Percentiles rank a stretch among this genome's conserved stretches.
These are phyloP conservation scores for Torulaspora microellipsoides DNA, from an alignment of 805 yeast species.

Conservation along the genomic window DNA sequence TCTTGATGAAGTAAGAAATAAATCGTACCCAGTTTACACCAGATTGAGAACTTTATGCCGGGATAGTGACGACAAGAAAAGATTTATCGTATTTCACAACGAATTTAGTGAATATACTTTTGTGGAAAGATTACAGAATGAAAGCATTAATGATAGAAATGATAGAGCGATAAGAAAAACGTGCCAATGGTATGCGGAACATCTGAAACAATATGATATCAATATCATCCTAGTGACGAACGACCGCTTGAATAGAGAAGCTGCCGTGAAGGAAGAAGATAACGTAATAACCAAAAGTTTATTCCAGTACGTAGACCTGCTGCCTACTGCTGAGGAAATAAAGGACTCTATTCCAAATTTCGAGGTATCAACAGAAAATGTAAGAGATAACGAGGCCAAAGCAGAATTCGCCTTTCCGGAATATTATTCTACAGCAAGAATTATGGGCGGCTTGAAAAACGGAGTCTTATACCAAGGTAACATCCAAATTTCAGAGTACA, in stretches of 20 bases:
- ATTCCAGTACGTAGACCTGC: slow-evolving; percentile 61
- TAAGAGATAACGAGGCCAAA: slow-evolving; percentile 23
- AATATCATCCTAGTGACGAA: slow-evolving; percentile 64
- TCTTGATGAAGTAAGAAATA: slow-evolving; percentile 84
- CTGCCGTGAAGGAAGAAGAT: slow-evolving; percentile 45
- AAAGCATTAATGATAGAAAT: slow-evolving; percentile 81
- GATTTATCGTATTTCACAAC: slow-evolving; percentile 89
- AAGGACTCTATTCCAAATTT: slow-evolving; percentile 71
- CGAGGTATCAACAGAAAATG: slow-evolving; percentile 31
- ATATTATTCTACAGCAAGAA: slow-evolving; percentile 72
- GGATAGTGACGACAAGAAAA: slow-evolving; percentile 50
- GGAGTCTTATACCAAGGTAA: slow-evolving; percentile 86
- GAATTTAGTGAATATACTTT: slow-evolving; percentile 77
- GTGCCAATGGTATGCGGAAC: slow-evolving; percentile 66
- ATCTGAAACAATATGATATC: slow-evolving; percentile 46
- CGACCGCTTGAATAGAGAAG: slow-evolving; percentile 60
- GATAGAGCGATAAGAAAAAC: slow-evolving; percentile 83
- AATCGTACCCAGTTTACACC: slow-evolving; percentile 82
- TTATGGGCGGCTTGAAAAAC: slow-evolving; percentile 85
- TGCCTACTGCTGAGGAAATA: slow-evolving; percentile 70
- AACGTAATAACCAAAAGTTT: slow-evolving; percentile 54
- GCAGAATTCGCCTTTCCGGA: slow-evolving; percentile 64
- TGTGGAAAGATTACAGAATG: slow-evolving; percentile 55
- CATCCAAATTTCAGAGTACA: slow-evolving; percentile 76
- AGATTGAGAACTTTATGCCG: slow-evolving; percentile 74